Conservation (phyloP, 805 yeast species). For the Saturnispora hagleri region DNA sequence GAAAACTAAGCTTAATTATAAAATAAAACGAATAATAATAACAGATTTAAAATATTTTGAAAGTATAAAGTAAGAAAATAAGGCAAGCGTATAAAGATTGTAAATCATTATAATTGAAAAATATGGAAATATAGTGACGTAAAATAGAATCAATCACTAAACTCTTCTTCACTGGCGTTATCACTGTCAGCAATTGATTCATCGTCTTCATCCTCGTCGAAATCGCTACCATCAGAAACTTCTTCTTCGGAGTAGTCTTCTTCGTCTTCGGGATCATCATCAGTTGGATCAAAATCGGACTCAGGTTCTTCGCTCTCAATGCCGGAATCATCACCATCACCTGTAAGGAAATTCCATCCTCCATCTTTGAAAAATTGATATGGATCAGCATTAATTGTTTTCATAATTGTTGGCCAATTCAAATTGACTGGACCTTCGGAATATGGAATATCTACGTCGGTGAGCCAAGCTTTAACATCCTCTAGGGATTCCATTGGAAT, state of each 20-base stretch:
- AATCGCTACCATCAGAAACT: constrained; percentile 18
- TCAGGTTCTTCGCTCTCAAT: constrained; percentile 64
- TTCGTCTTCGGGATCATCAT: constrained; percentile 53
- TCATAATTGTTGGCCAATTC: constrained; percentile 95
- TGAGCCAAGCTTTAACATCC: constrained; percentile 90
- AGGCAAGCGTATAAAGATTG: not conserved
- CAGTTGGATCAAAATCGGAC: constrained; percentile 51
- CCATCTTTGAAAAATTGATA: constrained; percentile 90
- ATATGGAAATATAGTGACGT: not conserved
- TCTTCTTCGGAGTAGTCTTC: constrained; percentile 31
- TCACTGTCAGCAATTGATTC: constrained; percentile 10
- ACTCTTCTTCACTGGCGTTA: constrained; percentile 19
- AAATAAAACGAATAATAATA: not conserved
- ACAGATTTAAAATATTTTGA: not conserved
- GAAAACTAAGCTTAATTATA: not conserved
- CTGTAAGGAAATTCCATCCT: constrained; percentile 92
- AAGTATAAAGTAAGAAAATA: not conserved
- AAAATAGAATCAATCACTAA: not conserved
- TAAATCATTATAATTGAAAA: not conserved
- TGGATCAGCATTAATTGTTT: constrained; percentile 85
- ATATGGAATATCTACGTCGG: constrained; percentile 94
- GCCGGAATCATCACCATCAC: constrained; percentile 72
- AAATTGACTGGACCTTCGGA: constrained; percentile 93
- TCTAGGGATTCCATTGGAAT: constrained; percentile 89
- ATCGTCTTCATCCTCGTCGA: constrained; percentile 18